Percentiles rank a stretch among this genome's conserved stretches.
Conservation (phyloP, 2,329 filamentous ascomycete species). For the Sclerotinia subarctica region DNA sequence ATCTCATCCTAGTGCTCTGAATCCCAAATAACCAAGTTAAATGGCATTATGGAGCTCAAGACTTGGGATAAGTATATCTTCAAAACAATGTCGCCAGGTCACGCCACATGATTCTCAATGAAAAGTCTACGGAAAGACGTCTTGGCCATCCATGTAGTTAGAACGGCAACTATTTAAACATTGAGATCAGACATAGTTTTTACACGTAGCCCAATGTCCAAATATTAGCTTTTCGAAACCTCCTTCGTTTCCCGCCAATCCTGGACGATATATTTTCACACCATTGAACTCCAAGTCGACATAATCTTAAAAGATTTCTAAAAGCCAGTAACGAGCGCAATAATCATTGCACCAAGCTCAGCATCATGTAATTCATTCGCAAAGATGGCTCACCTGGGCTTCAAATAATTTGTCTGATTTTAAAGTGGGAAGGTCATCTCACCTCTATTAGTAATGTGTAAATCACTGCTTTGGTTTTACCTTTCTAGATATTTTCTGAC, state of each 20-base stretch:
- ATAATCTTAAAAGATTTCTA: fast-evolving
- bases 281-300: too few relatives aligned
- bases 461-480: too few relatives aligned
- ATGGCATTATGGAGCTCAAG: neutral
- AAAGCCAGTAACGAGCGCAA: neutral
- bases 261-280: neutral
- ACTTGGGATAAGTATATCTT: too few relatives aligned
- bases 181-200: neutral
- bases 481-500: too few relatives aligned
- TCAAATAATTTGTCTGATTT: too few relatives aligned
- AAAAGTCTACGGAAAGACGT: too few relatives aligned
- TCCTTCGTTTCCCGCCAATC: neutral
- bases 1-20: neutral
- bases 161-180: too few relatives aligned
- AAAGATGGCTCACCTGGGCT: neutral
- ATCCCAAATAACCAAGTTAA: neutral
- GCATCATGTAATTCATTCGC: neutral
- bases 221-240: neutral
- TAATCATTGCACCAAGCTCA: neutral
- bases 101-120: neutral
- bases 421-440: too few relatives aligned
- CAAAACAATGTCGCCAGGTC: neutral
- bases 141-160: neutral
- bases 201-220: neutral
- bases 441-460: too few relatives aligned